A percentile compares a stretch with the other conserved stretches of the same genome.
Evolutionary conservation across 2,329 filamentous ascomycete species (phyloP).

Genomic region (Cytospora paraplurivora): DNA sequence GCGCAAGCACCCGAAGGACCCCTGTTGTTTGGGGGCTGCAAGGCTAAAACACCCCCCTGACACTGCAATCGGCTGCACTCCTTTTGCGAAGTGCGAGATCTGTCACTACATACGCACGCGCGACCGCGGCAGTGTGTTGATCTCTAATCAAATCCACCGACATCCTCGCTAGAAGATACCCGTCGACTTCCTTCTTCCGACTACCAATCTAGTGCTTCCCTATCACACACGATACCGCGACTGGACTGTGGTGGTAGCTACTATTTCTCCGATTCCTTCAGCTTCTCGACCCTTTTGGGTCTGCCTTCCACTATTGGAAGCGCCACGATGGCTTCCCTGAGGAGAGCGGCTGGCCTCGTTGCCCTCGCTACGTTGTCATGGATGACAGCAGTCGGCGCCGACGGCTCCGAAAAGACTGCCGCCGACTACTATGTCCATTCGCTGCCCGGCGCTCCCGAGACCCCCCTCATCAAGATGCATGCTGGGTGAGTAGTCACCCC

Average conservation of each 20-base stretch:
- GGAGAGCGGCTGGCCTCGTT: slow-evolving; percentile 31
- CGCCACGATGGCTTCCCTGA: slow-evolving; percentile 33
- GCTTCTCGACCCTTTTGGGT: slow-evolving; percentile 22
- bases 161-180: slow-evolving; percentile 6
- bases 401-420: slow-evolving; percentile 55
- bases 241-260: neutral
- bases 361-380: slow-evolving; percentile 47
- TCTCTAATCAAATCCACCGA: neutral
- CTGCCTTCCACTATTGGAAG: slow-evolving; percentile 21
- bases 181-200: neutral
- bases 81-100: slow-evolving; percentile 19
- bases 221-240: neutral
- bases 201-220: neutral
- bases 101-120: slow-evolving; percentile 17
- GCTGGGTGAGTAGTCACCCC: slow-evolving; percentile 70
- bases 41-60: slow-evolving; percentile 9
- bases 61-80: neutral
- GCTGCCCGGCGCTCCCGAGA: slow-evolving; percentile 80
- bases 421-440: slow-evolving; percentile 89
- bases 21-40: neutral
- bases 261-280: neutral
- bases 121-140: slow-evolving; percentile 1
- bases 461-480: slow-evolving; percentile 90
- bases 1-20: slow-evolving; percentile 6
- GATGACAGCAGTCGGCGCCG: slow-evolving; percentile 40